phyloP scores from a whole-genome alignment of 164 flowering plant species.

The Aristolochia californica region DNA sequence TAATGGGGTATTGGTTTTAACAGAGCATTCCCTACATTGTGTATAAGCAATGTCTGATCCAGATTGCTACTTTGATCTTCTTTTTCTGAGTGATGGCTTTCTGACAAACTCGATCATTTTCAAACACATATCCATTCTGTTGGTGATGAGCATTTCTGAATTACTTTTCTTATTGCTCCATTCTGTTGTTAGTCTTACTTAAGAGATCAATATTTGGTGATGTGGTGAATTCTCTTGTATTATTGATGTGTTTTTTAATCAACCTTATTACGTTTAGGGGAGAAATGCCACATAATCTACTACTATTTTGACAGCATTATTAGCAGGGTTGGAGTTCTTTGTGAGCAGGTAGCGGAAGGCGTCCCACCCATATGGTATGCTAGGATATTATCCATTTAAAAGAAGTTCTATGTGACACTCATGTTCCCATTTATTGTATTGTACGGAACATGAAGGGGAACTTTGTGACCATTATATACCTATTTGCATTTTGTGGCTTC shows the following conservation, averaged over 20 bases:
- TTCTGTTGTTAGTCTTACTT: not conserved
- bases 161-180: not conserved
- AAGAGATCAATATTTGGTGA: not conserved
- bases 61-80: no score
- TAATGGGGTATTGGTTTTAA: no score
- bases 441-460: constrained; percentile 13
- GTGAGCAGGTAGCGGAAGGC: constrained; percentile 42
- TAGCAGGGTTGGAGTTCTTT: constrained; percentile 54
- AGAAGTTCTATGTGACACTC: constrained; percentile 21
- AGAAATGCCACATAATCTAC: constrained; percentile 20
- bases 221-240: constrained; percentile 10
- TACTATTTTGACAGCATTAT: constrained; percentile 44
- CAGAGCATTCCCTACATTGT: no score
- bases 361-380: constrained; percentile 31
- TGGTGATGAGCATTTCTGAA: no score
- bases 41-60: no score
- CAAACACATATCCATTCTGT: no score
- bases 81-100: no score
- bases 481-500: constrained; percentile 7
- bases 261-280: constrained; percentile 29
- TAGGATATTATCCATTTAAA: constrained; percentile 49
- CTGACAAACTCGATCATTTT: no score
- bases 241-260: constrained; percentile 24
- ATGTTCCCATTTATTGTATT: constrained; percentile 9
- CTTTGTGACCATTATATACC: constrained; percentile 2